Evolutionary conservation across 148 eudicot species (phyloP).

Genomic region (Heliosperma pusillum): DNA sequence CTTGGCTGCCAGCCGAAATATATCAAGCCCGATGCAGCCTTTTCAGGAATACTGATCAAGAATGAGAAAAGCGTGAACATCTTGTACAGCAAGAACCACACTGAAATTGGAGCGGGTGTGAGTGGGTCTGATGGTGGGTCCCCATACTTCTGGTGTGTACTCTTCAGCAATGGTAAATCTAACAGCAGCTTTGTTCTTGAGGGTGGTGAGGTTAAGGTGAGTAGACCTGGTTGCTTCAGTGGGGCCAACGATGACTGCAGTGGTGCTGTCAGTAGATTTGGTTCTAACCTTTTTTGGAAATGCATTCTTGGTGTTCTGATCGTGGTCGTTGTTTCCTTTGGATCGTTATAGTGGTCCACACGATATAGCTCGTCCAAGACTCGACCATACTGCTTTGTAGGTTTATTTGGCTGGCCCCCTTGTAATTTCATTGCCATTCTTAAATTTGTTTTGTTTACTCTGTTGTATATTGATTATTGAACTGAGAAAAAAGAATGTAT

Average conservation of each 20-base stretch:
- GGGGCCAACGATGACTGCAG: conserved; percentile 79
- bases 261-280: conserved; percentile 31
- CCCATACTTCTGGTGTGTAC: conserved; percentile 90
- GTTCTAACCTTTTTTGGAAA: conserved; percentile 29
- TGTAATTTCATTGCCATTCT: conserved; percentile 13
- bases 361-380: not conserved
- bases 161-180: conserved; percentile 69
- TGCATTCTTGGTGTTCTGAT: conserved; percentile 31
- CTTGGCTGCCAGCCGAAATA: conserved; percentile 86
- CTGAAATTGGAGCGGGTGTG: conserved; percentile 87
- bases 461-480: conserved; percentile 7
- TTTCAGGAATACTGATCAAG: conserved; percentile 60
- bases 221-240: conserved; percentile 82
- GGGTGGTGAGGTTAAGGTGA: conserved; percentile 57
- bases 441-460: conserved; percentile 10
- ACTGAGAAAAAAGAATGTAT: conserved; percentile 5
- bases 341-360: conserved; percentile 24
- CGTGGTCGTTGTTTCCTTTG: conserved; percentile 29
- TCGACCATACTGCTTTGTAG: not conserved
- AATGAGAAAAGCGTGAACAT: conserved; percentile 62
- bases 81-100: conserved; percentile 67
- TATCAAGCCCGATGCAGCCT: conserved; percentile 51
- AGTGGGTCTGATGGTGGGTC: conserved; percentile 77
- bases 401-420: not conserved
- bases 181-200: conserved; percentile 65